These are phyloP conservation scores for Thermothelomyces thermophilus DNA, from an alignment of 2,329 filamentous ascomycete genomes.

Conservation along the genomic window DNA sequence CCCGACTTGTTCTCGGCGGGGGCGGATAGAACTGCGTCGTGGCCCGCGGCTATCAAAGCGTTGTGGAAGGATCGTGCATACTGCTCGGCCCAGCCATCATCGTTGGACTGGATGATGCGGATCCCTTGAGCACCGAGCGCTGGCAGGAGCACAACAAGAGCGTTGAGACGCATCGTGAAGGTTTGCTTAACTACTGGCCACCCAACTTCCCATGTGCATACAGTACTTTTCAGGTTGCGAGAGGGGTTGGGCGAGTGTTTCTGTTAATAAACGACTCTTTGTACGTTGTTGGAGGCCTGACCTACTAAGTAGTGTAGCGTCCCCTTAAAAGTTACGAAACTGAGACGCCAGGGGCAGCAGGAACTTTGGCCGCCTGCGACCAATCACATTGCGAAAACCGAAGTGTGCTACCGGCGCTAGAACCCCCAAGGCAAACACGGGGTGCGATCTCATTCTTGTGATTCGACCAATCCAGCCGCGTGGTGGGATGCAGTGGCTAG, in stretches of 20 bases:
- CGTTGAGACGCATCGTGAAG: constrained; percentile 11
- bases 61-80: constrained; percentile 57
- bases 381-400: constrained; percentile 1
- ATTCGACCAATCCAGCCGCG: constrained; percentile 7
- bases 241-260: too few relatives aligned
- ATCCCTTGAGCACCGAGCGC: constrained; percentile 26
- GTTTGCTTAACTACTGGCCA: neutral
- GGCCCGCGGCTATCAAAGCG: constrained; percentile 46
- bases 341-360: neutral
- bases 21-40: constrained; percentile 57
- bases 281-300: too few relatives aligned
- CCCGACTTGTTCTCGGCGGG: constrained; percentile 63
- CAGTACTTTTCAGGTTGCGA: too few relatives aligned
- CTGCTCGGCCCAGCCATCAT: constrained; percentile 67
- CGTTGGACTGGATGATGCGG: constrained; percentile 60
- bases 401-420: neutral
- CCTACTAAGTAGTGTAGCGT: too few relatives aligned
- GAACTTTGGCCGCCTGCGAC: neutral
- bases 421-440: too few relatives aligned
- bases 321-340: too few relatives aligned
- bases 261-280: too few relatives aligned
- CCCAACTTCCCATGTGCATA: too few relatives aligned
- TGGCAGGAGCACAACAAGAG: constrained; percentile 12
- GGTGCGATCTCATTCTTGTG: constrained; percentile 8
- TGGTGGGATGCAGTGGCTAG: neutral